Evolutionary conservation across 345 rosid species (phyloP), one percentile per base, ranked within the genome.

Genomic region (Viola odorata): DNA sequence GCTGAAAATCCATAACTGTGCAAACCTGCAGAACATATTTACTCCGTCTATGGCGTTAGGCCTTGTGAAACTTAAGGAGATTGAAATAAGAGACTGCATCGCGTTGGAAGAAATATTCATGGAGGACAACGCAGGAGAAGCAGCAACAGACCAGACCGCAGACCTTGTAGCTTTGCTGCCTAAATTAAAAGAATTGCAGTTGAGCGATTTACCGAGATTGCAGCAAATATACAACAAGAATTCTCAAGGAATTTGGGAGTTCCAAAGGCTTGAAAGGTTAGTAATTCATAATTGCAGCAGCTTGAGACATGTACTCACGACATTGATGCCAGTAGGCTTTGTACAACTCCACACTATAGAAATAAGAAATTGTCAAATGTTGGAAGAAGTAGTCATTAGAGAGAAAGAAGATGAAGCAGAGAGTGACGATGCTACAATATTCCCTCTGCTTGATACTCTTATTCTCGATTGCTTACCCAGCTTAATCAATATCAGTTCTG

Each of bases 1-100:
- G n/a, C n/a, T n/a, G n/a, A n/a, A n/a, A n/a, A n/a, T n/a, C 44
- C 41, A 53, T 15, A 42, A 62, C 9, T 62, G 66, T 62, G 14
- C 41, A 40, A n/a, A n/a, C n/a, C n/a, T n/a, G n/a, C n/a, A n/a
- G n/a, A n/a, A n/a, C n/a, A n/a, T n/a, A n/a, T n/a, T 63, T 36
- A 54, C 53, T 14, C 67, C 40, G 8, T 8, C 67, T 7, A 44
- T 0, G 53, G 41, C 41, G 8, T 53, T 37, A 12, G 9, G 15
- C 45, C 67, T 63, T 12, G 37, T 6, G 36, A 36, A 14, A 36
- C 59, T 63, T 44, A 42, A 37, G 7, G 7, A 44, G 8, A 8
- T 63, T 0, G 59, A 53, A 63, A 37, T 63, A 12, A 54, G 51
- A 44, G n/a, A 37, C 12, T 63, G 67, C 15, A 2, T 9, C 11